phyloP scores from a whole-genome alignment of 192 early-diverging fungal genomes.

The Phlyctochytrium bullatum region DNA sequence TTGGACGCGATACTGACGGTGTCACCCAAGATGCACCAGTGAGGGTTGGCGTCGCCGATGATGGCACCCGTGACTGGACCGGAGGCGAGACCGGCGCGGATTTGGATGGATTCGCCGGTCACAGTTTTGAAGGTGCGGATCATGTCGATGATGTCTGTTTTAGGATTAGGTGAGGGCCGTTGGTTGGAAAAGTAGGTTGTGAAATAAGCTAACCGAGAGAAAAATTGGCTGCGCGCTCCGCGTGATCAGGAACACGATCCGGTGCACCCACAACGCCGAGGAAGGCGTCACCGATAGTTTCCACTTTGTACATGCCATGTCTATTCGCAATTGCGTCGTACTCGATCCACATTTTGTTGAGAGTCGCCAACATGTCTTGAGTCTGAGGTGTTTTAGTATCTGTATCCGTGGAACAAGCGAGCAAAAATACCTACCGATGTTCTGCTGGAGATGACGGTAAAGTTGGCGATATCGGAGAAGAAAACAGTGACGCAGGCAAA shows the following conservation, averaged over 20 bases:
- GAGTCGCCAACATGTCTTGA: constrained; percentile 41
- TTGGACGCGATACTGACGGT: constrained; percentile 46
- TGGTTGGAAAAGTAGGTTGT: too few relatives aligned
- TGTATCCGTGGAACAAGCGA: background rate
- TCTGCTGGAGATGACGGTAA: constrained; percentile 32
- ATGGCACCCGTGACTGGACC: constrained; percentile 49
- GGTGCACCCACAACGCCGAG: constrained; percentile 27
- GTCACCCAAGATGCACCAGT: constrained; percentile 47
- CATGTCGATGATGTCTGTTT: constrained; percentile 38
- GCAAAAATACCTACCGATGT: constrained; percentile 25
- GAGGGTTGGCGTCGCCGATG: constrained; percentile 42
- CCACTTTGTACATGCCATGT: constrained; percentile 45
- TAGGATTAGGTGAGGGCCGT: background rate
- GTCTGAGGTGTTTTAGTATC: constrained; percentile 16
- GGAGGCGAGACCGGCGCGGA: constrained; percentile 42
- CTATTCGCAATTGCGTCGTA: constrained; percentile 42
- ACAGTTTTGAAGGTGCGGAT: constrained; percentile 33
- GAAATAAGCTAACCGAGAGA: constrained; percentile 14
- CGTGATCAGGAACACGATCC: constrained; percentile 27
- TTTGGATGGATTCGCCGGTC: constrained; percentile 38
- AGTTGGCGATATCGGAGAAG: constrained; percentile 45
- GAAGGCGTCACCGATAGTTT: constrained; percentile 46
- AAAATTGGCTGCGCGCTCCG: constrained; percentile 29
- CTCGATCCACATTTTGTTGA: constrained; percentile 43
- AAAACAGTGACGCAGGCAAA: constrained; percentile 39